Conservation (phyloP, 225 moss, liverwort and hornwort species). For the Bryoerythrophyllum caledonicum region DNA sequence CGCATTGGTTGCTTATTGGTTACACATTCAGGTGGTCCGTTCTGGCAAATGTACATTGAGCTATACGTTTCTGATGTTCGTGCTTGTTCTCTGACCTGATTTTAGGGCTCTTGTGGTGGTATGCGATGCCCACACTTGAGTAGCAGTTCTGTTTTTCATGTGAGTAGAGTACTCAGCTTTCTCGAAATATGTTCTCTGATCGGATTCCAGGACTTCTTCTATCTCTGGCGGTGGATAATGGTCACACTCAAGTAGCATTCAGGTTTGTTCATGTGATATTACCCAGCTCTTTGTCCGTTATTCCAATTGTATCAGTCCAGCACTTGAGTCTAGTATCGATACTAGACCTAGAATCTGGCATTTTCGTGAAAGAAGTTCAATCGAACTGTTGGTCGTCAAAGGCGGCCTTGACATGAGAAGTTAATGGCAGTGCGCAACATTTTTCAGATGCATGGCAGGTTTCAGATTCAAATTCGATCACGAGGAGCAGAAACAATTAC, state of each 20-base stretch:
- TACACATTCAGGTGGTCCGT: background rate
- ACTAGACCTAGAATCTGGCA: no score
- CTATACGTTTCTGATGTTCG: no score
- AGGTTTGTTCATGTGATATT: background rate
- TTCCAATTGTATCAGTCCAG: background rate
- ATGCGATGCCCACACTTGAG: background rate
- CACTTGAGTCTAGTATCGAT: background rate
- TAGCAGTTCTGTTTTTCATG: no score
- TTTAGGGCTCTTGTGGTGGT: background rate
- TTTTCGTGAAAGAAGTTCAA: no score
- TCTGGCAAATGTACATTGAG: background rate
- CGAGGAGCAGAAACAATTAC: background rate
- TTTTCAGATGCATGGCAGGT: no score
- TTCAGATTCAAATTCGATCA: background rate
- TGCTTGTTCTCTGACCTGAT: background rate
- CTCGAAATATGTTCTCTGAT: background rate
- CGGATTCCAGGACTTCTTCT: background rate
- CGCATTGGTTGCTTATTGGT: background rate
- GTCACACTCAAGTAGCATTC: background rate
- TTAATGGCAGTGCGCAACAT: background rate
- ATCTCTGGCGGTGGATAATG: background rate
- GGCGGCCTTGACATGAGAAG: background rate
- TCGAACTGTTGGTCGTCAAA: no score
- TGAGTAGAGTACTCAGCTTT: background rate
- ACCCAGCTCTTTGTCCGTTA: background rate